phyloP scores from a whole-genome alignment of 1,284 basidiomycete species.

The Sanguinoderma infundibulare region DNA sequence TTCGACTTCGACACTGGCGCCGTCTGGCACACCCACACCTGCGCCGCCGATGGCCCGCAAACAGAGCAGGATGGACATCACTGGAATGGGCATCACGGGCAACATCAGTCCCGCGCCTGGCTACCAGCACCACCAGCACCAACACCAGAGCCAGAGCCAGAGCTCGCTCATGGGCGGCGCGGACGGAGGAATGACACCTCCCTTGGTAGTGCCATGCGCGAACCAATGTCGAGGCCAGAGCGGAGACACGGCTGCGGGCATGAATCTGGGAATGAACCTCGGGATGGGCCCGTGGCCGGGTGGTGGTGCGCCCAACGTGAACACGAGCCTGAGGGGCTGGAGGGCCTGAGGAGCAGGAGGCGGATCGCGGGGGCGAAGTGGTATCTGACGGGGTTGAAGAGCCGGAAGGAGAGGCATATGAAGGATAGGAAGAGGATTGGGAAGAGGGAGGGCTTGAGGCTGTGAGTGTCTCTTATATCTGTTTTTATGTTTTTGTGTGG shows the following conservation, averaged over 20 bases:
- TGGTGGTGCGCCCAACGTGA: conserved; percentile 18
- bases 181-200: conserved; percentile 25
- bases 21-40: conserved; percentile 1
- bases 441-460: conserved; percentile 70
- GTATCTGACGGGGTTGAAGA: conserved; percentile 34
- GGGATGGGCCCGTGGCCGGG: neutral
- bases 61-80: conserved; percentile 18
- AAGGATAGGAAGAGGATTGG: conserved; percentile 56
- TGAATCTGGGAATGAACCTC: conserved; percentile 12
- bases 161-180: conserved; percentile 20
- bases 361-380: conserved; percentile 55
- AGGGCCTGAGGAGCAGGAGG: conserved; percentile 32
- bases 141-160: neutral
- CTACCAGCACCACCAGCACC: neutral
- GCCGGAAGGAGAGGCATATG: conserved; percentile 42
- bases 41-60: conserved; percentile 22
- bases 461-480: conserved; percentile 46
- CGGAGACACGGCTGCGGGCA: neutral
- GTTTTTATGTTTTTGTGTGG: conserved; percentile 13
- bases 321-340: conserved; percentile 28
- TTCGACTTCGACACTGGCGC: neutral
- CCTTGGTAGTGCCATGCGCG: conserved; percentile 16
- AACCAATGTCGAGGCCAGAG: neutral
- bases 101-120: conserved; percentile 19
- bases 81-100: conserved; percentile 27